Conservation (phyloP, 2,329 filamentous ascomycete genomes). For the Aspergillus fumigatiaffinis region DNA sequence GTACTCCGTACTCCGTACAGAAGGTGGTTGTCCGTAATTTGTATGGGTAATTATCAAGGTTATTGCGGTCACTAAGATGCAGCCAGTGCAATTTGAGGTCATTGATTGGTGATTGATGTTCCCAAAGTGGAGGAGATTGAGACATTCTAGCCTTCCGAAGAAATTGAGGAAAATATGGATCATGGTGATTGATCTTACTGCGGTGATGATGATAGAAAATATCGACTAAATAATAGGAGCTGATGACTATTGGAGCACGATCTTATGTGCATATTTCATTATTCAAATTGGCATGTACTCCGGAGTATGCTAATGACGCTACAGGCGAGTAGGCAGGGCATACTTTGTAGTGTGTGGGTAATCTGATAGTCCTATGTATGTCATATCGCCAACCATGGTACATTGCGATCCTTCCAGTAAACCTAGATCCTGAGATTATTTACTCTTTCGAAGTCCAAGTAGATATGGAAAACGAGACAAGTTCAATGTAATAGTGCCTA, state of each 20-base stretch:
- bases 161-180: neutral
- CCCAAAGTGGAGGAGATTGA: neutral
- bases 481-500: neutral
- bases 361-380: neutral
- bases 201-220: neutral
- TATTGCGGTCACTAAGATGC: neutral
- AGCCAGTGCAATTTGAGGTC: neutral
- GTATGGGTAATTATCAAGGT: neutral
- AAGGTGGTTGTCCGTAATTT: neutral
- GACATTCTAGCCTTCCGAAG: neutral
- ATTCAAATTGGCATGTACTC: neutral
- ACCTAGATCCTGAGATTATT: no score
- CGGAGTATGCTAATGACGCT: neutral
- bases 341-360: no score
- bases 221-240: no score
- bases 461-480: neutral
- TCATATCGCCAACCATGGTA: no score
- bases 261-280: neutral
- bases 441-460: neutral
- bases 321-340: no score
- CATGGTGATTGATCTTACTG: neutral
- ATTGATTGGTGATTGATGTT: neutral
- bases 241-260: no score
- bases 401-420: no score
- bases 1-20: neutral